A percentile compares a stretch with the other conserved stretches of the same genome.
Evolutionary conservation across 1,139 yeast genomes (phyloP).

Genomic region (Hemisphaericaspora xylanilytica): DNA sequence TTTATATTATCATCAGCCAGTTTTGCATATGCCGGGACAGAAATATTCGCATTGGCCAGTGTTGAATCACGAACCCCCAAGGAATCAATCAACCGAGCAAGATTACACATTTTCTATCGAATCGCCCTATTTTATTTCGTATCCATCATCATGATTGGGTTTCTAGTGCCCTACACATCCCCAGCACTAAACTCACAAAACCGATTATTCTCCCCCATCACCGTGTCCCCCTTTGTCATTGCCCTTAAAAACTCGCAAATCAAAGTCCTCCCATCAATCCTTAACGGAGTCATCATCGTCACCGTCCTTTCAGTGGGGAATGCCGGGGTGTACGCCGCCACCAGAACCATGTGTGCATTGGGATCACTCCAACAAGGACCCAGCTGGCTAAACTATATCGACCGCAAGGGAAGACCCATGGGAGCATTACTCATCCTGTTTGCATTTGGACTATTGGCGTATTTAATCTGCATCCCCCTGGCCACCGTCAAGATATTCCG

Average conservation of each 20-base stretch:
- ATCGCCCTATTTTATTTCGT: conserved; percentile 31
- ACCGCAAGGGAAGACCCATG: conserved; percentile 34
- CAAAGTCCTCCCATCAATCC: conserved; percentile 31
- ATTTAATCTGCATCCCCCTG: conserved; percentile 31
- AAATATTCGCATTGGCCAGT: conserved; percentile 36
- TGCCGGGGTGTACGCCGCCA: conserved; percentile 36
- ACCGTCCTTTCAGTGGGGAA: conserved; percentile 36
- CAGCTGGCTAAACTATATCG: conserved; percentile 28
- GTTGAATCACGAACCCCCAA: conserved; percentile 35
- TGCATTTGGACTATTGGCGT: conserved; percentile 29
- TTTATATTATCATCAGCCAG: conserved; percentile 24
- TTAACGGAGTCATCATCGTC: conserved; percentile 32
- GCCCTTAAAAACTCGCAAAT: conserved; percentile 34
- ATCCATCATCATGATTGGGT: conserved; percentile 31
- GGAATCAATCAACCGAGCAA: conserved; percentile 33
- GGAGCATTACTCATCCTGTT: conserved; percentile 28
- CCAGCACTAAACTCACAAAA: conserved; percentile 15
- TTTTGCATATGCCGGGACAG: conserved; percentile 28
- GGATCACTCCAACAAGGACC: conserved; percentile 38
- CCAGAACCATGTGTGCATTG: conserved; percentile 34
- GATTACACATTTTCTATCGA: conserved; percentile 37
- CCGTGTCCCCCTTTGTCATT: conserved; percentile 41
- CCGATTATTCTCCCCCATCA: conserved; percentile 17
- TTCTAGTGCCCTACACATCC: conserved; percentile 29
- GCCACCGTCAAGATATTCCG: conserved; percentile 19